Evolutionary conservation across 345 rosid genomes (phyloP).

Genomic region (Hirschfeldia incana): DNA sequence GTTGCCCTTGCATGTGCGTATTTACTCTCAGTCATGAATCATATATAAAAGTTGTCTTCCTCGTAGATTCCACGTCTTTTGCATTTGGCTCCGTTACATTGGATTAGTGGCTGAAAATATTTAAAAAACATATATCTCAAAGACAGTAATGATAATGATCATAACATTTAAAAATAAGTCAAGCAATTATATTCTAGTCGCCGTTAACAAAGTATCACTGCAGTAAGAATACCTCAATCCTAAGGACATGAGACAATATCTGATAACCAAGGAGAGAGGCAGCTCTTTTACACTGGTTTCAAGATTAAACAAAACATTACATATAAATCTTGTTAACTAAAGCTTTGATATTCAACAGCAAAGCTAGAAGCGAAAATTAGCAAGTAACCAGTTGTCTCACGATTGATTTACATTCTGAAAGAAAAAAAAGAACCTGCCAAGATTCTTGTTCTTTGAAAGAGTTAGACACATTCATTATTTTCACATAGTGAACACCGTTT

Average conservation of each 20-base stretch:
- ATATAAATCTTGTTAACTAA: neutral
- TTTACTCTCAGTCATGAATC: conserved; percentile 59
- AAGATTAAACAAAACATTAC: neutral
- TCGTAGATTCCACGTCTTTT: conserved; percentile 94
- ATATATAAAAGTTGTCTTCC: conserved; percentile 49
- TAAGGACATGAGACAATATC: neutral
- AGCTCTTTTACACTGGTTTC: neutral
- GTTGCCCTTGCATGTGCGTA: conserved; percentile 48
- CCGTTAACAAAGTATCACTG: neutral
- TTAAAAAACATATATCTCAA: conserved; percentile 7
- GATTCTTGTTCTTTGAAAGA: conserved; percentile 66
- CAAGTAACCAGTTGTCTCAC: neutral
- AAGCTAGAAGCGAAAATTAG: neutral
- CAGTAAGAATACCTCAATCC: neutral
- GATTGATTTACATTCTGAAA: neutral
- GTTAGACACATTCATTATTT: conserved; percentile 40
- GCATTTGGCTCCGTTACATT: conserved; percentile 62
- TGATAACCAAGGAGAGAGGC: neutral
- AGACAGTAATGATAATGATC: neutral
- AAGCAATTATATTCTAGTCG: neutral
- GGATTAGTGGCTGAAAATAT: conserved; percentile 66
- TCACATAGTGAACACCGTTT: conserved; percentile 62
- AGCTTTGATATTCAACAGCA: no score
- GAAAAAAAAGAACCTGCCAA: conserved; percentile 56
- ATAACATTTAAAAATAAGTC: neutral